Evolutionary conservation across 108 stramenopile species (phyloP).

Genomic region (Skeletonema costatum): DNA sequence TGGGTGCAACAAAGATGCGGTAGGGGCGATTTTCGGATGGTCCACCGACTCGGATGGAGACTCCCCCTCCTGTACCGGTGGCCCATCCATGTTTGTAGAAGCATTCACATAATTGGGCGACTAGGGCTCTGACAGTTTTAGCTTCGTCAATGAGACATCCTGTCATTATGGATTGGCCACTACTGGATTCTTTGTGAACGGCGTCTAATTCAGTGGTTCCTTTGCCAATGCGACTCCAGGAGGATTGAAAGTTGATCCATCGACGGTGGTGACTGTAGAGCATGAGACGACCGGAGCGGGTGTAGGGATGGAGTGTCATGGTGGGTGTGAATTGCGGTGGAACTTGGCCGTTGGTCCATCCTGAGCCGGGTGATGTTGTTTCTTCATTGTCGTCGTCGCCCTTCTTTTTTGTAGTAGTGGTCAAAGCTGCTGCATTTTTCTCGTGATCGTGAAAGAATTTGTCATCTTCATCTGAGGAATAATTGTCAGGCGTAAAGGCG

Average conservation of each 20-base stretch:
- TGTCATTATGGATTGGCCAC: constrained; percentile 26
- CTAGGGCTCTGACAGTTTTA: constrained; percentile 55
- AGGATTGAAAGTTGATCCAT: constrained; percentile 69
- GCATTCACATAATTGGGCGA: constrained; percentile 84
- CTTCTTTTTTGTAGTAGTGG: background rate
- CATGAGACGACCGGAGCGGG: constrained; percentile 65
- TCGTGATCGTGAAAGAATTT: constrained; percentile 17
- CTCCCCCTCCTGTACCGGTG: constrained; percentile 93
- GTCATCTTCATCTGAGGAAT: constrained; percentile 44
- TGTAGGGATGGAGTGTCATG: constrained; percentile 51
- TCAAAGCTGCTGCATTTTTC: background rate
- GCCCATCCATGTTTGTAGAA: constrained; percentile 93
- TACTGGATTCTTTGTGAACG: constrained; percentile 22
- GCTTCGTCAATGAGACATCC: constrained; percentile 50
- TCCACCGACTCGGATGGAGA: constrained; percentile 85
- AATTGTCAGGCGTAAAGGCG: constrained; percentile 34
- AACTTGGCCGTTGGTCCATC: constrained; percentile 83
- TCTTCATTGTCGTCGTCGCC: background rate
- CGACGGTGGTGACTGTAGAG: constrained; percentile 70
- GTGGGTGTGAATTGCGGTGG: constrained; percentile 55
- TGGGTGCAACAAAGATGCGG: constrained; percentile 93
- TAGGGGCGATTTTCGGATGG: constrained; percentile 61
- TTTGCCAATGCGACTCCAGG: constrained; percentile 77
- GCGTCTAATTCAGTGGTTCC: constrained; percentile 44
- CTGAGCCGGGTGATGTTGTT: constrained; percentile 47